Percentiles rank a stretch among this genome's conserved stretches.
Evolutionary conservation across 1,139 yeast genomes (phyloP).

Genomic region (Suhomyces anneliseae): DNA sequence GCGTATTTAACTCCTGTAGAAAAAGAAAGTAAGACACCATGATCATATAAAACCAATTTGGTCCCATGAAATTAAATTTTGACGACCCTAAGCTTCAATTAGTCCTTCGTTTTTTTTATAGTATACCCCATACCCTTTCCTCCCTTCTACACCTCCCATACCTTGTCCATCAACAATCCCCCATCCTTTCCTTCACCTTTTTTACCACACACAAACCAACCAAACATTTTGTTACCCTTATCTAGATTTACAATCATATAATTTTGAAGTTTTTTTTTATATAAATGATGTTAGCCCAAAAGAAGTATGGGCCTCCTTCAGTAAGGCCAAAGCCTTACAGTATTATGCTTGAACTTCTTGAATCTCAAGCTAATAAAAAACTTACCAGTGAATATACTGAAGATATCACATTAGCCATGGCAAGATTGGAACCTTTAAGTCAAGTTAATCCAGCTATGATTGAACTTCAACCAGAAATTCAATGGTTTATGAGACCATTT

Average conservation of each 20-base stretch:
- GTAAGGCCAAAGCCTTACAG: constrained; percentile 40
- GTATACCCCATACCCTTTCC: too few species aligned
- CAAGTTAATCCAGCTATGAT: constrained; percentile 68
- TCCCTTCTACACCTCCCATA: too few species aligned
- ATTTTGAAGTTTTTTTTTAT: constrained; percentile 1
- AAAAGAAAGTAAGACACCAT: constrained; percentile 5
- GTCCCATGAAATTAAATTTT: neutral
- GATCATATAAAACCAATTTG: constrained; percentile 9
- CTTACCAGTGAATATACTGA: constrained; percentile 43
- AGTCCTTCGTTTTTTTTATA: constrained; percentile 11
- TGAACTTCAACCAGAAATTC: constrained; percentile 87
- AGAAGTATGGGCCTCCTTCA: constrained; percentile 47
- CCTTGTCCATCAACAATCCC: neutral
- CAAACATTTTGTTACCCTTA: neutral
- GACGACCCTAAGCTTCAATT: constrained; percentile 6
- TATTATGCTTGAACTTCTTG: constrained; percentile 46
- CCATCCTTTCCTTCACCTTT: neutral
- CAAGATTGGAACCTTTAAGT: constrained; percentile 31
- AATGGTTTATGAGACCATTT: constrained; percentile 91
- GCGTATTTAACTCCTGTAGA: constrained; percentile 9
- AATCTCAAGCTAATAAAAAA: constrained; percentile 44
- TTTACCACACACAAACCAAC: neutral
- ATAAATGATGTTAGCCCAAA: constrained; percentile 6
- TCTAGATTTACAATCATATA: neutral
- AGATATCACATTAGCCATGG: constrained; percentile 32